These are phyloP conservation scores for Stephania japonica DNA, from an alignment of 164 flowering plant species.

Conservation along the genomic window DNA sequence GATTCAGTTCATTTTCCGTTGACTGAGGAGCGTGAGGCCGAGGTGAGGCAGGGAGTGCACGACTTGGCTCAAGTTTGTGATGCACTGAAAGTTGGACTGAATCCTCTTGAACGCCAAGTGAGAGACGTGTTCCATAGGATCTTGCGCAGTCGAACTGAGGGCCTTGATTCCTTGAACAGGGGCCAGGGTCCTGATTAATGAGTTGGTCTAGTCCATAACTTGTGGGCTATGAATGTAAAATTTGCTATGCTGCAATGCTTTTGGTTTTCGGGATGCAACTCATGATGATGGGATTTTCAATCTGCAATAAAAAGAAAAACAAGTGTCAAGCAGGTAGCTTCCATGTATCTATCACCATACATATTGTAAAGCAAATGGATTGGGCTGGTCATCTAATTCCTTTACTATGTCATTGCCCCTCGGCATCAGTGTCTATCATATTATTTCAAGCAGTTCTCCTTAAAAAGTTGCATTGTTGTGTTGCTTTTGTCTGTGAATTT, in stretches of 20 bases:
- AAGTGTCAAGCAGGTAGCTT: conserved; percentile 21
- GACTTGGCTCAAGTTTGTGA: conserved; percentile 47
- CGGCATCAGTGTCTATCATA: conserved; percentile 26
- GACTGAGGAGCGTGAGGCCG: conserved; percentile 52
- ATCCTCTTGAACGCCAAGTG: conserved; percentile 75
- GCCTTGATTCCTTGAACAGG: conserved; percentile 56
- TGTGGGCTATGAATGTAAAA: conserved; percentile 11
- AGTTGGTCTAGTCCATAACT: conserved; percentile 1
- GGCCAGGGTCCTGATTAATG: conserved; percentile 30
- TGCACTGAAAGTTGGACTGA: conserved; percentile 51
- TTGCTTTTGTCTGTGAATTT: conserved; percentile 20
- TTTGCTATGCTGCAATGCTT: conserved; percentile 10
- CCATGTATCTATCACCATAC: conserved; percentile 35
- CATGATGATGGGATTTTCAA: not conserved
- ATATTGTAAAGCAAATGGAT: conserved; percentile 40
- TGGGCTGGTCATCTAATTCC: conserved; percentile 26
- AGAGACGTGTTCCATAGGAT: conserved; percentile 85
- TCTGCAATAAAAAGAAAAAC: conserved; percentile 7
- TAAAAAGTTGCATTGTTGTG: conserved; percentile 24
- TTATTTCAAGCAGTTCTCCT: conserved; percentile 20
- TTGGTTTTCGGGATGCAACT: conserved; percentile 12
- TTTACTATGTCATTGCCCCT: conserved; percentile 18
- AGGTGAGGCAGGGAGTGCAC: conserved; percentile 49
- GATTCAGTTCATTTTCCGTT: conserved; percentile 64
- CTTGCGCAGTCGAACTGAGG: conserved; percentile 70